phyloP scores from a whole-genome alignment of 2,329 filamentous ascomycete genomes.

The Aureobasidium mangrovei region DNA sequence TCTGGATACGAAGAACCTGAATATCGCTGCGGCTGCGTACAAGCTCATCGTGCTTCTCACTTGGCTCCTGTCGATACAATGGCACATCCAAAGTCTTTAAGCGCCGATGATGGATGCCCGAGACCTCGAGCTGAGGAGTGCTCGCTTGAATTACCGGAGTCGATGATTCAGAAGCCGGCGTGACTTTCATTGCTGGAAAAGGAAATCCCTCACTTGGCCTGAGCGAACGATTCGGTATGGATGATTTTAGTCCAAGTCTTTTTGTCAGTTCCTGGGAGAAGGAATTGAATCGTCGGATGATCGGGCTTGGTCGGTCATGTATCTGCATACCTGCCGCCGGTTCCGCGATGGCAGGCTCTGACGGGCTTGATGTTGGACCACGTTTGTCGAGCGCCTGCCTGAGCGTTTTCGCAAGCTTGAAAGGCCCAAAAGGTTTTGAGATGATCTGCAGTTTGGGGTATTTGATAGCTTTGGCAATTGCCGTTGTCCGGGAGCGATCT shows the following conservation, averaged over 20 bases:
- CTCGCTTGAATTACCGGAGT: neutral
- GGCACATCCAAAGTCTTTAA: conserved; percentile 1
- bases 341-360: neutral
- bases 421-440: conserved; percentile 26
- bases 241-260: neutral
- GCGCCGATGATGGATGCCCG: neutral
- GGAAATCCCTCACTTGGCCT: neutral
- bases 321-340: neutral
- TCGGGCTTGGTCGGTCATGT: neutral
- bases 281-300: neutral
- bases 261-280: neutral
- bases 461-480: neutral
- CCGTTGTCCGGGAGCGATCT: conserved; percentile 20
- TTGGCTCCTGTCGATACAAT: neutral
- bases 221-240: neutral
- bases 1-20: neutral
- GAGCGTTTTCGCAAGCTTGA: conserved; percentile 25
- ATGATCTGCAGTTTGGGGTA: conserved; percentile 7
- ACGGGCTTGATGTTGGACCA: neutral
- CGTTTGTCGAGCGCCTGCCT: conserved; percentile 6
- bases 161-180: neutral
- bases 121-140: neutral
- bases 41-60: neutral
- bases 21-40: conserved; percentile 1
- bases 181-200: neutral